Percentiles rank a stretch among this genome's conserved stretches.
phyloP scores from a whole-genome alignment of 2,329 filamentous ascomycete species.

The Xylogone sp. region DNA sequence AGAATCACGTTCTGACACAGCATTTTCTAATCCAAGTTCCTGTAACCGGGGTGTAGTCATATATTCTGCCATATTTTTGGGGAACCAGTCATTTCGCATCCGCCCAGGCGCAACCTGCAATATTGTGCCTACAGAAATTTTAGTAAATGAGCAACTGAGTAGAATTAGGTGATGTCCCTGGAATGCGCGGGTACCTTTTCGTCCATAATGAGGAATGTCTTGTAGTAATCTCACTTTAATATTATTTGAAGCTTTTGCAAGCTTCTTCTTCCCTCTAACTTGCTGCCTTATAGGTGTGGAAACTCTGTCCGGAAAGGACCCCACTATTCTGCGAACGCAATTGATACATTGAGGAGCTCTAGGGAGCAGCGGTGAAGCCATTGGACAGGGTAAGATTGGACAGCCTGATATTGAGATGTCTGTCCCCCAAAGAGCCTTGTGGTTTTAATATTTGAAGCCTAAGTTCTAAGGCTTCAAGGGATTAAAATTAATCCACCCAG shows the following conservation, averaged over 20 bases:
- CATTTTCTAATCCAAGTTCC: constrained; percentile 39
- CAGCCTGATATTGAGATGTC: background rate
- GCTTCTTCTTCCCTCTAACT: constrained; percentile 39
- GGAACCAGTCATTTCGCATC: constrained; percentile 54
- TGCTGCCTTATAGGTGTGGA: constrained; percentile 26
- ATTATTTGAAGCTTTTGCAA: constrained; percentile 32
- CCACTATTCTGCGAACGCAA: constrained; percentile 22
- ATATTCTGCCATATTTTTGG: constrained; percentile 47
- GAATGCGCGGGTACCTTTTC: constrained; percentile 32
- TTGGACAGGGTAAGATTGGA: constrained; percentile 8
- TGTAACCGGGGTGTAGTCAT: constrained; percentile 40
- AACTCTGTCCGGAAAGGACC: constrained; percentile 14
- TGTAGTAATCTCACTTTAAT: constrained; percentile 48
- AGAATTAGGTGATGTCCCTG: background rate
- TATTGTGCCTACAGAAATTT: constrained; percentile 41
- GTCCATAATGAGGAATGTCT: constrained; percentile 48
- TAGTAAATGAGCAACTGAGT: constrained; percentile 23
- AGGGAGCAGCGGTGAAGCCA: constrained; percentile 22
- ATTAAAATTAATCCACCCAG: background rate
- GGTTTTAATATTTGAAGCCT: background rate
- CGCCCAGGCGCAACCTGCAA: constrained; percentile 46
- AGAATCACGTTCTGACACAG: constrained; percentile 41
- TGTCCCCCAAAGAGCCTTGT: background rate
- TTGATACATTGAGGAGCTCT: constrained; percentile 24
- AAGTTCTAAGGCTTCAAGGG: background rate